Percentiles rank a stretch among this genome's conserved stretches.
Conservation (phyloP, 1,284 basidiomycete genomes). For the Sphagnurus paluster region DNA sequence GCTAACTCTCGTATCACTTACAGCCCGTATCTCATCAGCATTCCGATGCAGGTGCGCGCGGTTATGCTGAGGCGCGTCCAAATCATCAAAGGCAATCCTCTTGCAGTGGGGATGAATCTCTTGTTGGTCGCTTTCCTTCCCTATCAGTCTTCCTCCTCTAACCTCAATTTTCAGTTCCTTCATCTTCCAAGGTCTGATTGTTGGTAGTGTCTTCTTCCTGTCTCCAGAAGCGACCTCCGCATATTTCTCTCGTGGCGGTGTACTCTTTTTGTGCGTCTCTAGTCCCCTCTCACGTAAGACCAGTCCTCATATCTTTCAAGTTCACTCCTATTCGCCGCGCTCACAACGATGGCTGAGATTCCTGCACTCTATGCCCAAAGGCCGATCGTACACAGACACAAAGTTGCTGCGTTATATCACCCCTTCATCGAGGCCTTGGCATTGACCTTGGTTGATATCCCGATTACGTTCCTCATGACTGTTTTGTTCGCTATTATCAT, state of each 20-base stretch:
- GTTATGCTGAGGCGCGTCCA: slow-evolving; percentile 66
- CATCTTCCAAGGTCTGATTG: slow-evolving; percentile 68
- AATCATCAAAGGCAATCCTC: slow-evolving; percentile 60
- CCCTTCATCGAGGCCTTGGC: slow-evolving; percentile 58
- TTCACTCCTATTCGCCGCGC: no score
- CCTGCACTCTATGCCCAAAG: no score
- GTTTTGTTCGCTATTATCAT: slow-evolving; percentile 49
- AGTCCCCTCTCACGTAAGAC: no score
- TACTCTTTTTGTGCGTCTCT: slow-evolving; percentile 62
- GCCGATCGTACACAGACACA: slow-evolving; percentile 57
- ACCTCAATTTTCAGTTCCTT: slow-evolving; percentile 36
- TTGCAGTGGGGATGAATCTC: slow-evolving; percentile 37
- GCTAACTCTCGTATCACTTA: neutral
- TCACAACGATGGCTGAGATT: no score
- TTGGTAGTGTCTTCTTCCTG: slow-evolving; percentile 76
- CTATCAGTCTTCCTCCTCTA: neutral
- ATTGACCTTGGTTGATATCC: slow-evolving; percentile 61
- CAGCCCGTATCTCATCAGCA: slow-evolving; percentile 50
- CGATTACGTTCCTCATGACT: slow-evolving; percentile 47
- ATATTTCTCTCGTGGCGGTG: slow-evolving; percentile 81
- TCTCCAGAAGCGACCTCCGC: slow-evolving; percentile 61
- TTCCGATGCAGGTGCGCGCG: slow-evolving; percentile 64
- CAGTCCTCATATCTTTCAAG: no score
- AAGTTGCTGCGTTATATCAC: slow-evolving; percentile 54
- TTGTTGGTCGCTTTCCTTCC: slow-evolving; percentile 18